phyloP scores from a whole-genome alignment of 2,329 filamentous ascomycete species.

The Exophiala viscosa region DNA sequence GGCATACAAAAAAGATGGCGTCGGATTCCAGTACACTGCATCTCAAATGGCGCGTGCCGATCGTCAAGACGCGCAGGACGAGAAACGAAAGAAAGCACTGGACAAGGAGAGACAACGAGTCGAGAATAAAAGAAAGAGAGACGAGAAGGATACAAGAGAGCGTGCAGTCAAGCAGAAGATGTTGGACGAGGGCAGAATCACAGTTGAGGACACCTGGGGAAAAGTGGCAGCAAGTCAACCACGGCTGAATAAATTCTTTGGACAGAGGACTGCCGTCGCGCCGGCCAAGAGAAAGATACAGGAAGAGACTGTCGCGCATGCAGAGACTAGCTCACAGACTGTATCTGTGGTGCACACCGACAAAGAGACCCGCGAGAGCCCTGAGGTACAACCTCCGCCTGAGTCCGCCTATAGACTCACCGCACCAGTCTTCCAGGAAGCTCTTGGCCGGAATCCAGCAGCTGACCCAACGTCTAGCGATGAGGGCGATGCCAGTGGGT shows the following conservation, averaged over 20 bases:
- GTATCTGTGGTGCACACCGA: not conserved
- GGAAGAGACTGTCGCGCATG: not conserved
- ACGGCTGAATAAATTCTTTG: conserved; percentile 26
- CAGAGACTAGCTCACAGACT: not conserved
- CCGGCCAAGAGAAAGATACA: not conserved
- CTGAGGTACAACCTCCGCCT: not conserved
- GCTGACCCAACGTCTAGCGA: too few relatives aligned
- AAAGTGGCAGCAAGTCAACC: conserved; percentile 27
- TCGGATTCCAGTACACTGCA: conserved; percentile 21
- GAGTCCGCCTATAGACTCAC: not conserved
- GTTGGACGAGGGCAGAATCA: conserved; percentile 26
- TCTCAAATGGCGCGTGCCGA: conserved; percentile 26
- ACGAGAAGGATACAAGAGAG: conserved; percentile 25
- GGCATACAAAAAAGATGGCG: conserved; percentile 23
- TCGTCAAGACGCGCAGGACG: conserved; percentile 22
- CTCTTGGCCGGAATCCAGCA: not conserved
- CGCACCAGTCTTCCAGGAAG: not conserved
- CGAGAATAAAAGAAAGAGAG: conserved; percentile 26
- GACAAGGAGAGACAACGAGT: conserved; percentile 23
- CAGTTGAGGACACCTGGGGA: conserved; percentile 27
- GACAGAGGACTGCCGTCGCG: conserved; percentile 1
- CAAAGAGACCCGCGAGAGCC: not conserved
- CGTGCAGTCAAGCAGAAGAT: conserved; percentile 20
- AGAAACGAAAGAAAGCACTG: conserved; percentile 19
- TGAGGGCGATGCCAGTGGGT: too few relatives aligned